Base-by-base conservation (phyloP, 495 filamentous ascomycete genomes). In the Aspergillus avenaceus region DNA sequence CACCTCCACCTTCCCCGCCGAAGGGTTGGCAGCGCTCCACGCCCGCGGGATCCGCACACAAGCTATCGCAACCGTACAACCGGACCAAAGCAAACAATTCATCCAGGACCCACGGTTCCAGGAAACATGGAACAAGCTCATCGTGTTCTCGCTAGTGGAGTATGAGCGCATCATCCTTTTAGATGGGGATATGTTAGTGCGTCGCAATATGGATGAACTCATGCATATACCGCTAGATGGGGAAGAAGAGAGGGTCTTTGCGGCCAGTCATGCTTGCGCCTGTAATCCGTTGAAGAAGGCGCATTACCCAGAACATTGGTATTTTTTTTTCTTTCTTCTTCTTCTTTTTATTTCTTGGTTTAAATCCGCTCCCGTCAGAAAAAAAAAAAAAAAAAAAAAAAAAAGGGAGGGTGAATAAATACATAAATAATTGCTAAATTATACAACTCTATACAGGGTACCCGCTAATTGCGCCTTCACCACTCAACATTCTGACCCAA, bases 61-160 rank as follows among this genome's bases (percentile, higher is more conserved):
- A 50, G 43, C 29, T 37, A 60, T 66, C 5, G 53, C 57, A 13
- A 18, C 24, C 12, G 49, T 66, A 11, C 42, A 31, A 12, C 60
- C 63, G 4, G 27, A 38, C 16, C 36, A 47, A 5, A 47, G 22
- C 22, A 46, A 50, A 21, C 53, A 41, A 12, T 65, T 59, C 42
- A 47, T 49, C 38, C 75, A 84, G 34, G 87, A 91, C 59, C 73
- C 79, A 40, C 78, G 89, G 27, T 92, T 95, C 72, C 83, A 86
- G 63, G 87, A 91, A 56, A 85, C 82, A 76, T 95, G 88, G 87
- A 85, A 74, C 63, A 95, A 95, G 67, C 76, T 95, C n/a, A 81
- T 81, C 13, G 79, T 83, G 1, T 95, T 92, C 60, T 79, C 79
- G 11, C 73, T 92, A 7, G 66, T 68, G 11, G 34, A 87, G 54